Base-by-base conservation (phyloP, 306 rosid genomes). In the Parietaria judaica region DNA sequence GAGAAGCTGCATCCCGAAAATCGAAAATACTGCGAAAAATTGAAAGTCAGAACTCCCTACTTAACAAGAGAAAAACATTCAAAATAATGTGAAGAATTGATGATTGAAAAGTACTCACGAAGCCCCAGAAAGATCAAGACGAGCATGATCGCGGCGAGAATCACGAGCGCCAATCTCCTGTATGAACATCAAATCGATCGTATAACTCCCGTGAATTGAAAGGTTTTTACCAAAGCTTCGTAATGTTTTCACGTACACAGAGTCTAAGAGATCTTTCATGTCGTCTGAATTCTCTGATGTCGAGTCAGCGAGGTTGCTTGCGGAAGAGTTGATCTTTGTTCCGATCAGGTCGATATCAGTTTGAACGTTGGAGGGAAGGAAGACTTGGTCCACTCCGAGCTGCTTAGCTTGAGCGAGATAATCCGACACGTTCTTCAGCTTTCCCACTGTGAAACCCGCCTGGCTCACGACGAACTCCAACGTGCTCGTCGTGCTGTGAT, bases 81-180 rank as follows among this genome's bases (percentile, higher is more conserved):
- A 0, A 14, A 44, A 36, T 51, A 51, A 8, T 44, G 57, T 11
- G 58, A 37, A 8, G 4, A 44, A 31, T 50, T 58, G 34, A 59
- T 49, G 65, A 56, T 53, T 14, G 31, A 12, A 66, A 52, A 52
- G 56, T 48, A 60, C 97, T 14, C 79, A 80, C 89, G 36, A 54
- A 80, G 73, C 41, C 97, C 91, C 65, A 72, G 60, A 58, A 83
- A 68, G 49, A 80, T 62, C 67, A 91, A 45, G 34, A 75, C 4
- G 56, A 91, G 83, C 87, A 85, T 75, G 48, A 73, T 69, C 36
- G 84, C 83, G 23, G 84, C 83, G 35, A 80, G 36, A 14, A 83
- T 66, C 43, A 74, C 64, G 58, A 83, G 81, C 3, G 66, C 52
- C 43, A 48, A 35, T 14, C 78, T 79, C 76, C 97, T 83, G 84